A percentile compares a stretch with the other conserved stretches of the same genome.
These are phyloP conservation scores for Tuber calosporum DNA, from an alignment of 495 filamentous ascomycete species.

Conservation along the genomic window DNA sequence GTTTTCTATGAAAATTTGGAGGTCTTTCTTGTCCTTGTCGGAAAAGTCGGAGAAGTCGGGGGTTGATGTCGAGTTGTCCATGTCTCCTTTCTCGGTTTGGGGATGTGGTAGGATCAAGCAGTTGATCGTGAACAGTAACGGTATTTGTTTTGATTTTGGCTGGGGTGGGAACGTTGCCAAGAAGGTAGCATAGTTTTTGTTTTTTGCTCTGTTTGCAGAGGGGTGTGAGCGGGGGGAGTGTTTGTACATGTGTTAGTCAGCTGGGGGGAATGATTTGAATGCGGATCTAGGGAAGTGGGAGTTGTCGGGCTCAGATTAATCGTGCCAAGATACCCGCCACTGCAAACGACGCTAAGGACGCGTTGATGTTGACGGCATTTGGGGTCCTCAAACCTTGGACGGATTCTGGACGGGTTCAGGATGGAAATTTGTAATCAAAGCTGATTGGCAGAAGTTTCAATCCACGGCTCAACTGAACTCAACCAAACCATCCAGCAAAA, in stretches of 20 bases:
- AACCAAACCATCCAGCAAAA: too few species aligned
- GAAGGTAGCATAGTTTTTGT: neutral
- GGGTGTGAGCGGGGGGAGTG: too few species aligned
- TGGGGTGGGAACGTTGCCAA: neutral
- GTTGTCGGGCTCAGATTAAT: too few species aligned
- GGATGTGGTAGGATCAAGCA: neutral
- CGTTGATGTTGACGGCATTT: too few species aligned
- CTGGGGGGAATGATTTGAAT: neutral
- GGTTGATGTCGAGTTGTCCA: conserved; percentile 39
- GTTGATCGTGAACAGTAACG: neutral
- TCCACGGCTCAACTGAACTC: too few species aligned
- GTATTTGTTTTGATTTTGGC: neutral
- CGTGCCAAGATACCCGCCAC: too few species aligned
- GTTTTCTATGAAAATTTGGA: conserved; percentile 70
- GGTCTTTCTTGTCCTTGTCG: conserved; percentile 75
- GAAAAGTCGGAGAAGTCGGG: conserved; percentile 65
- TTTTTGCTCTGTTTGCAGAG: neutral
- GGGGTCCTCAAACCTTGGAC: too few species aligned
- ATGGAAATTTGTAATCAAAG: too few species aligned
- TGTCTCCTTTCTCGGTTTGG: neutral
- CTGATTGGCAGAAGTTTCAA: too few species aligned
- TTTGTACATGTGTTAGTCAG: neutral
- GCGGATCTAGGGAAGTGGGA: neutral
- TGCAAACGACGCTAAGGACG: too few species aligned
- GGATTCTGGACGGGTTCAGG: too few species aligned